phyloP scores from a whole-genome alignment of 129 eudicot species.

The Artemisia annua region DNA sequence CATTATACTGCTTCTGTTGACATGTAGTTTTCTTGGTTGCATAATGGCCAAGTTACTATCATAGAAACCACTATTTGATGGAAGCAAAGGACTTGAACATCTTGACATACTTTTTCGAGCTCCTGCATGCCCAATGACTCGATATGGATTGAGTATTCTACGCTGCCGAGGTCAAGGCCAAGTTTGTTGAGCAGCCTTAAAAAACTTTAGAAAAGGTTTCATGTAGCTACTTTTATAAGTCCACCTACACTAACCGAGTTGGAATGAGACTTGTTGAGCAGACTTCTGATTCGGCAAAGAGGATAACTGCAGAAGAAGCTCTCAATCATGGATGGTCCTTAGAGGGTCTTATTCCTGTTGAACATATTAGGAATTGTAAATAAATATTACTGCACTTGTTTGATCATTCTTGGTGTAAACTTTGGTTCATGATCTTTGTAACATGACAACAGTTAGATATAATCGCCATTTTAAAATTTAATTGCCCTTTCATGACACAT shows the following conservation, averaged over 20 bases:
- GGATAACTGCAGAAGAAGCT: slow-evolving; percentile 71
- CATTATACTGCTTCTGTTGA: slow-evolving; percentile 71
- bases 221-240: slow-evolving; percentile 60
- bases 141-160: slow-evolving; percentile 63
- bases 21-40: slow-evolving; percentile 86
- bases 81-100: slow-evolving; percentile 45
- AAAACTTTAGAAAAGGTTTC: slow-evolving; percentile 64
- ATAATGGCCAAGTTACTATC: slow-evolving; percentile 78
- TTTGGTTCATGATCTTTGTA: slow-evolving; percentile 9
- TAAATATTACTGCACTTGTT: neutral
- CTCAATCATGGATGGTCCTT: slow-evolving; percentile 73
- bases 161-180: slow-evolving; percentile 47
- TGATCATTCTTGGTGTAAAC: neutral
- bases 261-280: slow-evolving; percentile 77
- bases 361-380: slow-evolving; percentile 31
- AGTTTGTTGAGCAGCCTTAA: slow-evolving; percentile 50
- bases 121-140: slow-evolving; percentile 69
- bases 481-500: no score
- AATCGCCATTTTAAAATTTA: no score
- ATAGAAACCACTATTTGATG: slow-evolving; percentile 39
- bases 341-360: slow-evolving; percentile 66
- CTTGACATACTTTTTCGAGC: slow-evolving; percentile 59
- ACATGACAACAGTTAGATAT: neutral
- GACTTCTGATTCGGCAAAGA: slow-evolving; percentile 62
- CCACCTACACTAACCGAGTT: slow-evolving; percentile 61